phyloP scores from a whole-genome alignment of 2,329 filamentous ascomycete species.

The Penicillium sp. region DNA sequence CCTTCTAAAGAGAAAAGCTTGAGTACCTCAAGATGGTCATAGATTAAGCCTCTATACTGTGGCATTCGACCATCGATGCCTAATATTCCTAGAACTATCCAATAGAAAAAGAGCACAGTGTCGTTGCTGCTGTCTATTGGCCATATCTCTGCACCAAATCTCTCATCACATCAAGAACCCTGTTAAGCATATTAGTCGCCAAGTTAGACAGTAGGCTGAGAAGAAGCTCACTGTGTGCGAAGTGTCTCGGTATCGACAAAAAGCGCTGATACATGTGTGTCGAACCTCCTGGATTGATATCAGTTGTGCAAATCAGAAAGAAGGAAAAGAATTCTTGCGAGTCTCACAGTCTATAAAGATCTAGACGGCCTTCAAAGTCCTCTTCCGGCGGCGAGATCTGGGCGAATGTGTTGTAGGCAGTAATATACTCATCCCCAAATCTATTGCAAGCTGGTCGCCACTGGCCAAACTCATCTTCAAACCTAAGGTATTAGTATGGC shows the following conservation, averaged over 20 bases:
- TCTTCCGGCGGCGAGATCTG: constrained; percentile 27
- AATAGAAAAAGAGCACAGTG: too few relatives aligned
- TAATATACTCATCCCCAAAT: constrained; percentile 32
- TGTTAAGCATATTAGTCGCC: constrained; percentile 7
- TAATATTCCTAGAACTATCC: too few relatives aligned
- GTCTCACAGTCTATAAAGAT: constrained; percentile 33
- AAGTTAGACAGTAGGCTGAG: neutral
- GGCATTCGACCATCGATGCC: too few relatives aligned
- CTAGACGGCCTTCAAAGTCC: constrained; percentile 31
- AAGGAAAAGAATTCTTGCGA: neutral
- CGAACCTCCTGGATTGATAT: constrained; percentile 33
- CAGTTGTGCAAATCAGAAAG: neutral
- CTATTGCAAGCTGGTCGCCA: constrained; percentile 31
- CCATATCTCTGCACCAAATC: constrained; percentile 30
- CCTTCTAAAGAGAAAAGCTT: too few relatives aligned
- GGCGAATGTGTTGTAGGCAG: constrained; percentile 29
- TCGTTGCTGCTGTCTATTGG: too few relatives aligned
- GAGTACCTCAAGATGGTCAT: too few relatives aligned
- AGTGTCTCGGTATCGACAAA: constrained; percentile 31
- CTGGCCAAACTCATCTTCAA: constrained; percentile 34
- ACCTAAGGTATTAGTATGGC: constrained; percentile 1
- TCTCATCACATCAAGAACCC: constrained; percentile 30
- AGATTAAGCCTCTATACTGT: too few relatives aligned
- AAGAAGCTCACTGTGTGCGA: constrained; percentile 32
- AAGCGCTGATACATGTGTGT: constrained; percentile 40